Base-by-base conservation (phyloP, 2,329 filamentous ascomycete species). In the Arthroderma sp. region DNA sequence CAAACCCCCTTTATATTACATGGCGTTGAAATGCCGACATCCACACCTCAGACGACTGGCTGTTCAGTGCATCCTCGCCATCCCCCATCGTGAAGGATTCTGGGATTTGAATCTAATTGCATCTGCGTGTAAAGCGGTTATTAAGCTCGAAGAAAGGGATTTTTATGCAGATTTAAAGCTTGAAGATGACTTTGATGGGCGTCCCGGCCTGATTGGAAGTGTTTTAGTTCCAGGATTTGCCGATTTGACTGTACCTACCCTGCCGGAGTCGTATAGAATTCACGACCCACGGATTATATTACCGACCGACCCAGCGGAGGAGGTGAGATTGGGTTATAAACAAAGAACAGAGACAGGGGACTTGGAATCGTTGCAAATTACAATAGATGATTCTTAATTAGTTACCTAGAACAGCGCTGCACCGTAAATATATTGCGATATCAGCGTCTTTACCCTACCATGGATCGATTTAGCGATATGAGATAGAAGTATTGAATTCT, bases 1-100 rank as follows among this genome's bases (percentile, higher is more conserved):
- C 36, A 51, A 58, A 45, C 52, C 56, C 1, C 58, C 59, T 3
- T 39, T 65, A 6, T 64, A 60, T 38, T 63, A 58, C 41, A 54
- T 55, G 0, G 55, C 58, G 6, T 42, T 59, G 1, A 60, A 62
- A 39, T 64, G 61, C 44, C 60, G 61, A 2, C 44, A 54, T 22
- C 57, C 51, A n/a, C 51, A 49, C 32, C 8, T 34, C 11, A 34
- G 32, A 11, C 32, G 32, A 2, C 9, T 9, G 32, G 32, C 32
- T 11, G 11, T 34, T 34, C 32, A 3, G 11, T 9, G 8, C 11
- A 9, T 34, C 9, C 32, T 34, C 32, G 8, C 11, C 9, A 11
- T 11, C 9, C 32, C 32, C 9, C 32, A 34, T 34, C 32, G 11
- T 9, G 32, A 34, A 11, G 32, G 32, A 9, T 9, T 11, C 3